Evolutionary conservation across 164 flowering plant genomes (phyloP), one percentile per base, ranked within the genome.

Genomic region (Vitis riparia): DNA sequence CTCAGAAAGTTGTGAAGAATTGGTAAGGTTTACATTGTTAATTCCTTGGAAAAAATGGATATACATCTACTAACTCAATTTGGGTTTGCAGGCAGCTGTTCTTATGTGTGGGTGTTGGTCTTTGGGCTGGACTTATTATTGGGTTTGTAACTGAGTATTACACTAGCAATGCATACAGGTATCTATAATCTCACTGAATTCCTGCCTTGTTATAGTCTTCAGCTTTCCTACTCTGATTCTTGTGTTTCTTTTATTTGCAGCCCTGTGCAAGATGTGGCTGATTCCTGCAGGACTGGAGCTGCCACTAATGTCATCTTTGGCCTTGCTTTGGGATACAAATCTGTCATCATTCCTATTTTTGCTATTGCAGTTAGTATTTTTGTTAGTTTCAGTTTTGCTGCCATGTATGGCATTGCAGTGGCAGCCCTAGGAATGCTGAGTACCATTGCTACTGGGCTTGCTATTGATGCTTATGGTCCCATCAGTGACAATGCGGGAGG

Each of bases 401-500:
- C 95, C 19, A 90, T 90, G 95, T 90, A 90, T 68, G 95, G 95
- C 15, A 82, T 90, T 76, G 95, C 95, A 0, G 82, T 90, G 29
- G 91, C 95, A 68, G 95, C 95, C 15, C 88, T 90, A 51, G 95
- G 95, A 66, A 90, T 90, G 95, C 83, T 90, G 55, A 90, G 95
- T 78, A 90, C 95, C 63, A 90, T 90, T 74, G 92, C 95, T 13
- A 90, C 95, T 68, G 95, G 95, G 2, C 74, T 90, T 73, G 95
- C 92, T 2, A 90, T 90, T 72, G 95, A 90, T 84, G 95, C 95
- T 47, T 90, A 90, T 80, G 95, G 95, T 32, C 95, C 93, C 17
- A 90, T 90, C 63, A 90, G 95, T 69, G 95, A 90, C 71, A 90
- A 90, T 80, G 92, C 95, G 65, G 92, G 95, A 63, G 94, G 94